phyloP scores from a whole-genome alignment of 495 filamentous ascomycete genomes.

The Lepraria neglecta region DNA sequence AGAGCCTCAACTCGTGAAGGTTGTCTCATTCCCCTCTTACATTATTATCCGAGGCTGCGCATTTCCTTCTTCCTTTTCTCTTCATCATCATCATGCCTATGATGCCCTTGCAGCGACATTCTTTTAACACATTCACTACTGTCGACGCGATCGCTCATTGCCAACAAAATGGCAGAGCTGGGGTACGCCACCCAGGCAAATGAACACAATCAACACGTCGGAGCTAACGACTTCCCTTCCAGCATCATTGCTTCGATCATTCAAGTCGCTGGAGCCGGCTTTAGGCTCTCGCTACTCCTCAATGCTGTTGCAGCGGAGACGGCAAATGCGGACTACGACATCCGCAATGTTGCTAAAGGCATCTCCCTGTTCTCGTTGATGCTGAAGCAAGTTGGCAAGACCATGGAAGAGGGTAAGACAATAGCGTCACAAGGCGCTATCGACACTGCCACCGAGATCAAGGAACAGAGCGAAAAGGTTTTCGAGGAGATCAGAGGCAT shows the following conservation, averaged over 20 bases:
- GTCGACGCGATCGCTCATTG: neutral
- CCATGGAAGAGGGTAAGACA: conserved; percentile 31
- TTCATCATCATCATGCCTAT: neutral
- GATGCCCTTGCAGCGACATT: neutral
- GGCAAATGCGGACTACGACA: conserved; percentile 40
- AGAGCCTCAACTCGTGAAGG: conserved; percentile 1
- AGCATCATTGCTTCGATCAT: conserved; percentile 32
- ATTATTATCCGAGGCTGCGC: conserved; percentile 2
- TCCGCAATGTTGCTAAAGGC: conserved; percentile 43
- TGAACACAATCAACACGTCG: neutral
- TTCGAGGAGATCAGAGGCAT: conserved; percentile 44
- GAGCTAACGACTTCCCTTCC: conserved; percentile 6
- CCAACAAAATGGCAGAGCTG: conserved; percentile 18
- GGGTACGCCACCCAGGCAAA: conserved; percentile 4
- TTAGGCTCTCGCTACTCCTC: conserved; percentile 41
- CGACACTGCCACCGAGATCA: conserved; percentile 40
- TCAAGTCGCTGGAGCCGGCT: conserved; percentile 39
- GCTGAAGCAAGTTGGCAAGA: conserved; percentile 39
- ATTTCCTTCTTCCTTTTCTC: neutral
- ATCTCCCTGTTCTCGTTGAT: conserved; percentile 42
- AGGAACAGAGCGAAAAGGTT: conserved; percentile 36
- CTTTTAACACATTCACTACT: neutral
- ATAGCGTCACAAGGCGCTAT: conserved; percentile 32
- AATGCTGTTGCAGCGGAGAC: conserved; percentile 42
- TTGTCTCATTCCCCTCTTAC: neutral